These are phyloP conservation scores for Trametes cingulata DNA, from an alignment of 768 basidiomycete species.

Conservation along the genomic window DNA sequence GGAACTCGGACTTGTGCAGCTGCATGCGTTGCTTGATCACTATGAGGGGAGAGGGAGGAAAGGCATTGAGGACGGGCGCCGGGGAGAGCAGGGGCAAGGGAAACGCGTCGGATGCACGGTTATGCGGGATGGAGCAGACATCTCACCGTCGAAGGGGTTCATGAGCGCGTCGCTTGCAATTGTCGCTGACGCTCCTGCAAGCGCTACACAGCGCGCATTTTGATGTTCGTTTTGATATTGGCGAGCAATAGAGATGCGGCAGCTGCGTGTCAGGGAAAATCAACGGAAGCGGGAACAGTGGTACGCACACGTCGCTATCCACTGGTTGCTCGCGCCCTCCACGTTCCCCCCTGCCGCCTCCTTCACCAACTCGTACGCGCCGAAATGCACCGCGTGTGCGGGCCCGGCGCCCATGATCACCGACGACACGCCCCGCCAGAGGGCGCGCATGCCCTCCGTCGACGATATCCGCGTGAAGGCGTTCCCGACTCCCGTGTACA, in stretches of 20 bases:
- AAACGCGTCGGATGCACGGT: conserved; percentile 17
- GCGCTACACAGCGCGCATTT: conserved; percentile 46
- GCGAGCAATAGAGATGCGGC: neutral
- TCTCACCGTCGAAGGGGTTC: conserved; percentile 98
- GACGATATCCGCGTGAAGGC: conserved; percentile 91
- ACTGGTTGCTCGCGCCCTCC: conserved; percentile 66
- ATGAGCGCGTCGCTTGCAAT: conserved; percentile 96
- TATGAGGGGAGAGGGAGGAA: conserved; percentile 36
- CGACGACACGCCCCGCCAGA: conserved; percentile 96
- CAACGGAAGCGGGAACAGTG: neutral
- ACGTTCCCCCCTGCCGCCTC: conserved; percentile 89
- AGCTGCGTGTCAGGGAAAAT: neutral
- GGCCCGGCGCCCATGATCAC: conserved; percentile 97
- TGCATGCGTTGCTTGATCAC: conserved; percentile 99
- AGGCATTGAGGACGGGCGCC: neutral
- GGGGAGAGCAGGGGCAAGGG: conserved; percentile 15
- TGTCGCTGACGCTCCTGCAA: conserved; percentile 93
- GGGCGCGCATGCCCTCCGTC: conserved; percentile 85
- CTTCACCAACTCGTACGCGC: conserved; percentile 91
- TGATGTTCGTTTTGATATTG: neutral
- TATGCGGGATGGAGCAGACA: neutral
- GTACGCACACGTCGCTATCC: conserved; percentile 87
- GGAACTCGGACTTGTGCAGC: conserved; percentile 89
- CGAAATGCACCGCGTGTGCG: conserved; percentile 98
- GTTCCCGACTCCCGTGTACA: conserved; percentile 88